A percentile compares a stretch with the other conserved stretches of the same genome.
phyloP scores from a whole-genome alignment of 495 filamentous ascomycete genomes.

The Penicillium coffeae region DNA sequence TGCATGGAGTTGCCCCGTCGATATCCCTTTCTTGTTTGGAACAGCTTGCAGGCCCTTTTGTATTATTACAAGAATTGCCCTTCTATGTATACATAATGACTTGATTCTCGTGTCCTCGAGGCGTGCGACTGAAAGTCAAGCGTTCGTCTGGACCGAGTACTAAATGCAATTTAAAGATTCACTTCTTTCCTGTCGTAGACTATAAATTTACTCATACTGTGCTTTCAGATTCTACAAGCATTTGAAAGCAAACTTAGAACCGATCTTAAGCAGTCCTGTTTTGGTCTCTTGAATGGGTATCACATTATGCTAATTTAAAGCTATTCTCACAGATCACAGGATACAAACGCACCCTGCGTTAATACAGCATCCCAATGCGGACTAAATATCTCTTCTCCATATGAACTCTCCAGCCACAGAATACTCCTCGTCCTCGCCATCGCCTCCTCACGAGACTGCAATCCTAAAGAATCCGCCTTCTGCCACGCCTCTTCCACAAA shows the following conservation, averaged over 20 bases:
- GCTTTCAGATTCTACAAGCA: no score
- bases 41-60: neutral
- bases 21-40: slow-evolving; percentile 7
- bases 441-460: neutral
- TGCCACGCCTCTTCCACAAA: slow-evolving; percentile 21
- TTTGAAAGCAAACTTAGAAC: neutral
- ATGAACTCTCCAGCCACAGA: neutral
- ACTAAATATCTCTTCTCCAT: neutral
- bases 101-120: neutral
- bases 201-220: no score
- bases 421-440: neutral
- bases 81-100: slow-evolving; percentile 8
- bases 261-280: no score
- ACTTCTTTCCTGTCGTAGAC: slow-evolving; percentile 2
- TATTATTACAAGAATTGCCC: neutral
- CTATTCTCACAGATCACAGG: no score
- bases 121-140: no score
- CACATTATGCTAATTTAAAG: slow-evolving; percentile 7
- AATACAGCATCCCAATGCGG: neutral
- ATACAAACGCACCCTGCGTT: no score
- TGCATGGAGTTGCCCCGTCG: neutral
- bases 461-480: slow-evolving; percentile 9
- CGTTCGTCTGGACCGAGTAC: neutral
- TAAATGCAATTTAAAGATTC: neutral
- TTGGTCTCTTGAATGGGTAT: no score